Percentiles rank a stretch among this genome's conserved stretches.
Conservation (phyloP, 345 rosid species). For the Aethionema arabicum region DNA sequence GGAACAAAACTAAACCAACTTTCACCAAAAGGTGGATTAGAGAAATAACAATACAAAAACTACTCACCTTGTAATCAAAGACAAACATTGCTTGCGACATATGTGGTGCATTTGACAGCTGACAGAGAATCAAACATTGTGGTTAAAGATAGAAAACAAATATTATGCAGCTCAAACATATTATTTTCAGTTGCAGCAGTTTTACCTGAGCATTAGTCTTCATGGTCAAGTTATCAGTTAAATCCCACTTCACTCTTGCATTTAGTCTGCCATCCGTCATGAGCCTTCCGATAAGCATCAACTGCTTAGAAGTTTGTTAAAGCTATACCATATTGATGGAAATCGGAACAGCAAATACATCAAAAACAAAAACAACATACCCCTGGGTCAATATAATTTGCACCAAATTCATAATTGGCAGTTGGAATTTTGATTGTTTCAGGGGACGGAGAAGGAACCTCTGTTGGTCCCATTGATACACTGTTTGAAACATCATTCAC, state of each 20-base stretch:
- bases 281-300: constrained; percentile 77
- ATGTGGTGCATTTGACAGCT: constrained; percentile 70
- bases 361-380: constrained; percentile 29
- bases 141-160: not conserved
- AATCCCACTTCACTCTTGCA: constrained; percentile 68
- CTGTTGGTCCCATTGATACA: constrained; percentile 70
- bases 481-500: constrained; percentile 39
- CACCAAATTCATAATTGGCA: constrained; percentile 76
- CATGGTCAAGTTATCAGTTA: constrained; percentile 63
- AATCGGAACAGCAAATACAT: not conserved
- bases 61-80: constrained; percentile 76
- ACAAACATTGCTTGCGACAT: constrained; percentile 64
- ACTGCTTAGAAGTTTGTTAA: constrained; percentile 37
- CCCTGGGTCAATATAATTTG: constrained; percentile 65
- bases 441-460: constrained; percentile 62
- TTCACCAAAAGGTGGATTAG: constrained; percentile 1
- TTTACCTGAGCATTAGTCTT: constrained; percentile 77
- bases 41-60: not conserved
- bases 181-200: not conserved
- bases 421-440: constrained; percentile 67
- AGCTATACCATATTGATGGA: not conserved
- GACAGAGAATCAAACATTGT: constrained; percentile 26
- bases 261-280: constrained; percentile 74
- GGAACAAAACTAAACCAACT: not conserved
- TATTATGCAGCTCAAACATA: constrained; percentile 4